Evolutionary conservation across 225 moss, liverwort and hornwort genomes (phyloP), one percentile per base, ranked within the genome.

Genomic region (Anthoceros angustus): DNA sequence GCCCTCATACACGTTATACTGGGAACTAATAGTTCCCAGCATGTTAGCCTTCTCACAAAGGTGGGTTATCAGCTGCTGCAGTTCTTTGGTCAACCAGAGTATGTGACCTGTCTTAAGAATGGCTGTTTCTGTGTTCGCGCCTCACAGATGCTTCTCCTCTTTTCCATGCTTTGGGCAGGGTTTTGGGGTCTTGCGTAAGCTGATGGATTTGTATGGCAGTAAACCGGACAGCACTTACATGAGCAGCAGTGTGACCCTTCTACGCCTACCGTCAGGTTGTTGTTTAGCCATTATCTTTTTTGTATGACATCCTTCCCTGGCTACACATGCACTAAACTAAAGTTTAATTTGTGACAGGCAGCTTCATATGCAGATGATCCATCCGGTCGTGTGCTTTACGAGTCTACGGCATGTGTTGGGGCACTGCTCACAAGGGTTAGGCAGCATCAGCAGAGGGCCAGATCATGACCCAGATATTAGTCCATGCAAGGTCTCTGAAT

Each of bases 361-460:
- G 86, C 89, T 70, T 85, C 82, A 71, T 98, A 91, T 84, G 74
- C 79, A 20, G 84, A 98, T 76, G 95, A 98, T 79, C 78, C 91
- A 72, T 88, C 95, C 69, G 92, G 95, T 64, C 95, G 88, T 74
- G 92, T 98, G 73, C 77, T 92, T 63, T 89, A 74, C 70, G 95
- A 98, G 80, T 92, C 98, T 50, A 98, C 98, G 39, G 83, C 98
- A 64, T 98, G 92, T 80, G 92, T 92, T 42, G 87, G 92, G 68
- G 92, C 89, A 39, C 76, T 98, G 71, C 92, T 98, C 68, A 92
- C 80, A 48, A 82, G 83, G 79, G 92, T 98, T 73, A n/a, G n/a
- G 85, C 89, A 65, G 89, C 87, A 62, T 87, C 92, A 66, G 80
- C 69, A 2, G 98, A 98, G 75, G 88, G 92, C 39, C 98, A 98